Conservation (phyloP, 495 filamentous ascomycete species). For the Aspergillus wentii region DNA sequence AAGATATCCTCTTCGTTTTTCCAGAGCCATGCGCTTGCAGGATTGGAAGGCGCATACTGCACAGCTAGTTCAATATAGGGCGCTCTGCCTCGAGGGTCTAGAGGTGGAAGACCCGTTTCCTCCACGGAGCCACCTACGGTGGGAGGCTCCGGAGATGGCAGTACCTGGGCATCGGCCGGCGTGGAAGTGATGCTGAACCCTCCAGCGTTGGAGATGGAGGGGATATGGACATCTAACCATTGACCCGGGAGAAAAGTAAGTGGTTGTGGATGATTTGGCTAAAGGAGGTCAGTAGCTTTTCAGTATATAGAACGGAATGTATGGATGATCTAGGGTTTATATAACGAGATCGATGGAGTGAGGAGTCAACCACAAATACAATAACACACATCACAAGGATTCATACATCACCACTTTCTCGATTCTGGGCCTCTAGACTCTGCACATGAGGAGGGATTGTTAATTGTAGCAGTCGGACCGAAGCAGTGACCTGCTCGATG, state of each 20-base stretch:
- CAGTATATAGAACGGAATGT: slow-evolving; percentile 10
- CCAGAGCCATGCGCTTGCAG: slow-evolving; percentile 76
- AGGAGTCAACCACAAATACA: no score
- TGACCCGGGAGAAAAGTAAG: slow-evolving; percentile 72
- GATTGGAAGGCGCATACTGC: slow-evolving; percentile 59
- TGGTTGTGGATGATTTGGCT: slow-evolving; percentile 31
- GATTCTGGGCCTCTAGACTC: slow-evolving; percentile 7
- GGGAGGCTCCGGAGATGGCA: slow-evolving; percentile 21
- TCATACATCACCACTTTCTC: slow-evolving; percentile 15
- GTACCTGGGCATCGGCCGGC: slow-evolving; percentile 41
- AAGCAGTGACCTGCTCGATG: slow-evolving; percentile 43
- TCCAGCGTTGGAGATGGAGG: slow-evolving; percentile 60
- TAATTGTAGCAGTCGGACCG: slow-evolving; percentile 47
- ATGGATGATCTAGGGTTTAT: no score
- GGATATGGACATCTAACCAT: slow-evolving; percentile 83
- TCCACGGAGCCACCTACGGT: slow-evolving; percentile 8
- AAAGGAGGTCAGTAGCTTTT: slow-evolving; percentile 6
- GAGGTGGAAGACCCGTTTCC: slow-evolving; percentile 11
- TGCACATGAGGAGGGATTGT: slow-evolving; percentile 21
- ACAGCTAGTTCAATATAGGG: slow-evolving; percentile 71
- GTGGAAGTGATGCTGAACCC: slow-evolving; percentile 87
- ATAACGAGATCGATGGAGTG: no score
- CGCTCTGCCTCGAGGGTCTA: slow-evolving; percentile 20
- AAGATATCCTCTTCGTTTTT: slow-evolving; percentile 47
- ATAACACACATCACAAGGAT: no score